These are phyloP conservation scores for Chromosphaera perkinsii DNA, from an alignment of 208 protist species.

Conservation along the genomic window DNA sequence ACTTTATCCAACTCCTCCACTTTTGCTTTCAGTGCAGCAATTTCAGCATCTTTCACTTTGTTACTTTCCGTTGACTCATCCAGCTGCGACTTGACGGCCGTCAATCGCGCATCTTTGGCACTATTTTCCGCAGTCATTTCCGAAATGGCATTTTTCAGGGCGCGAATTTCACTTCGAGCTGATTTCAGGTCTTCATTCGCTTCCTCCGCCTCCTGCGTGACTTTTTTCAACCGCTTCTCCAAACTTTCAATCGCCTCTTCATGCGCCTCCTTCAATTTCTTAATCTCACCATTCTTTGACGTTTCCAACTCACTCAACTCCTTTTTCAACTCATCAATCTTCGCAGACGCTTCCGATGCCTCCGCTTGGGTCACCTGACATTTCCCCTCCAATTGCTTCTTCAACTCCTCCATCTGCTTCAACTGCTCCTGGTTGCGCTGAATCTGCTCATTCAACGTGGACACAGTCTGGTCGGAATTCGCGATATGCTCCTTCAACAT, in stretches of 20 bases:
- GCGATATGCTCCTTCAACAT: neutral
- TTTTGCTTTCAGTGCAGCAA: slow-evolving; percentile 1
- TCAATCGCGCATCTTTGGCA: neutral
- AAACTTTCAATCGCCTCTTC: neutral
- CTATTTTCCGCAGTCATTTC: neutral
- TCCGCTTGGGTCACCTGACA: neutral
- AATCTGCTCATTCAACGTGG: neutral
- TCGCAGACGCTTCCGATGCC: neutral
- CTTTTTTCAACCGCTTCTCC: neutral
- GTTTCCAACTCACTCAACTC: neutral
- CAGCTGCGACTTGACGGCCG: slow-evolving; percentile 1
- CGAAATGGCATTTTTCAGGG: neutral
- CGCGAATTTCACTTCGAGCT: neutral
- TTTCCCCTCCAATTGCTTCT: neutral
- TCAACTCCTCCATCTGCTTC: neutral
- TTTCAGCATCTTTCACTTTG: neutral
- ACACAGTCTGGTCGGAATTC: neutral
- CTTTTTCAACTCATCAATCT: neutral
- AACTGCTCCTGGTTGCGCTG: neutral
- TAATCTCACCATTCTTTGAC: neutral
- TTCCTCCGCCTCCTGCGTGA: neutral
- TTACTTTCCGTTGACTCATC: neutral
- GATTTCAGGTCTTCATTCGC: neutral
- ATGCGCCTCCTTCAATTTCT: neutral
- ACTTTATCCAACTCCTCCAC: too few species aligned